Evolutionary conservation across 352 stramenopile species (phyloP).

Genomic region (Phytophthora nicotianae): DNA sequence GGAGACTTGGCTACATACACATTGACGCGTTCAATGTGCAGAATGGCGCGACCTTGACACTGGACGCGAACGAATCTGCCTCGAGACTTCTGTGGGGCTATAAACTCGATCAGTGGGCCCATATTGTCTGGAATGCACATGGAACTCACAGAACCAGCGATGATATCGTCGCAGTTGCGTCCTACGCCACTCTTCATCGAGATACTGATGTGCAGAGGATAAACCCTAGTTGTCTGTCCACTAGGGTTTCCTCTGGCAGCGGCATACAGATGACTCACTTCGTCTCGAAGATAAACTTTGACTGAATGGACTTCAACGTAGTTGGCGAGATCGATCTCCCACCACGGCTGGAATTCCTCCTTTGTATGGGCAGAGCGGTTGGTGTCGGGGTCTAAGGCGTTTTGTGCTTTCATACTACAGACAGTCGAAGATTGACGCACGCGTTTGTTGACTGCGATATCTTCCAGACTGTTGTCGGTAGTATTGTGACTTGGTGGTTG

Average conservation of each 20-base stretch:
- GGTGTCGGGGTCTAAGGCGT: conserved; percentile 38
- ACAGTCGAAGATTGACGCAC: conserved; percentile 54
- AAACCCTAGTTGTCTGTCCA: conserved; percentile 33
- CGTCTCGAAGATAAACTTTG: conserved; percentile 47
- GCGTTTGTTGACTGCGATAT: conserved; percentile 46
- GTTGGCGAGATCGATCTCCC: conserved; percentile 60
- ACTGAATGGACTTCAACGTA: conserved; percentile 56
- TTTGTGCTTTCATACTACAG: conserved; percentile 43
- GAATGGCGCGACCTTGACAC: conserved; percentile 41
- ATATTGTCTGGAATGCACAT: conserved; percentile 38
- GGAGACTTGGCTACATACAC: conserved; percentile 48
- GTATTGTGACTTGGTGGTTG: conserved; percentile 7
- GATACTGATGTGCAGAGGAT: conserved; percentile 57
- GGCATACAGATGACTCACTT: conserved; percentile 43
- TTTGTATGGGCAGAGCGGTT: conserved; percentile 45
- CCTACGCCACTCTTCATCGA: conserved; percentile 72
- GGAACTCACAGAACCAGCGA: conserved; percentile 54
- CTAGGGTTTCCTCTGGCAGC: conserved; percentile 12
- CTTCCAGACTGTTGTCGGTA: conserved; percentile 31
- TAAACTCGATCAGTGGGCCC: conserved; percentile 46
- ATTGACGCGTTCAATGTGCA: conserved; percentile 69
- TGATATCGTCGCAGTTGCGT: conserved; percentile 61
- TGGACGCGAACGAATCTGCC: conserved; percentile 70
- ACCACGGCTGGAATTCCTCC: conserved; percentile 62
- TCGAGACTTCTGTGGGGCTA: conserved; percentile 52